Evolutionary conservation across 768 basidiomycete species (phyloP).

Genomic region (Auricularia heimuer): DNA sequence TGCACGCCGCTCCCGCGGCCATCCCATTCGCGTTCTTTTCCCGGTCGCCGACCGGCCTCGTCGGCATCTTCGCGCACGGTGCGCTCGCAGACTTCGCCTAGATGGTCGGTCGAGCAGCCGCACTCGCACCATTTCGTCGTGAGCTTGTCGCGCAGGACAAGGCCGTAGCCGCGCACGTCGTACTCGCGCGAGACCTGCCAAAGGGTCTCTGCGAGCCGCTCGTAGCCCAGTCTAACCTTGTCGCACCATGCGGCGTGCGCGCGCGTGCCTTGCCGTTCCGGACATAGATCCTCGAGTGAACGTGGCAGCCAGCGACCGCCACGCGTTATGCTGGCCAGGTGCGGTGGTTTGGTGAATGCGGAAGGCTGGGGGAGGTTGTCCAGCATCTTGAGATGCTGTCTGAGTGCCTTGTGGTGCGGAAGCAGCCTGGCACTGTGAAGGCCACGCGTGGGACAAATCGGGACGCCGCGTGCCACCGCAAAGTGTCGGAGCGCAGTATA

Average conservation of each 20-base stretch:
- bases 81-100: constrained; percentile 67
- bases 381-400: constrained; percentile 50
- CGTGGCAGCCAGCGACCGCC: constrained; percentile 30
- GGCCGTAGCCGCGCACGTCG: constrained; percentile 62
- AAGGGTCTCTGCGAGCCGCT: constrained; percentile 49
- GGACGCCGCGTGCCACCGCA: constrained; percentile 60
- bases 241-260: constrained; percentile 40
- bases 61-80: constrained; percentile 64
- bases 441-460: constrained; percentile 54
- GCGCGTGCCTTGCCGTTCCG: constrained; percentile 11
- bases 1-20: constrained; percentile 58
- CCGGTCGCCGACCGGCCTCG: constrained; percentile 44
- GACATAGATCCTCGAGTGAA: constrained; percentile 29
- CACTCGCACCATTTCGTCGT: constrained; percentile 74
- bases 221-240: constrained; percentile 56
- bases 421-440: constrained; percentile 58
- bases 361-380: constrained; percentile 44
- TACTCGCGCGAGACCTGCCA: constrained; percentile 67
- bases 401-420: constrained; percentile 49
- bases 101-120: constrained; percentile 69
- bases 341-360: constrained; percentile 54
- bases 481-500: constrained; percentile 71
- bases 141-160: constrained; percentile 59
- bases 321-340: constrained; percentile 47
- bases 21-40: constrained; percentile 71